Conservation (phyloP, 805 yeast species). For the Cyberlindnera japonica region DNA sequence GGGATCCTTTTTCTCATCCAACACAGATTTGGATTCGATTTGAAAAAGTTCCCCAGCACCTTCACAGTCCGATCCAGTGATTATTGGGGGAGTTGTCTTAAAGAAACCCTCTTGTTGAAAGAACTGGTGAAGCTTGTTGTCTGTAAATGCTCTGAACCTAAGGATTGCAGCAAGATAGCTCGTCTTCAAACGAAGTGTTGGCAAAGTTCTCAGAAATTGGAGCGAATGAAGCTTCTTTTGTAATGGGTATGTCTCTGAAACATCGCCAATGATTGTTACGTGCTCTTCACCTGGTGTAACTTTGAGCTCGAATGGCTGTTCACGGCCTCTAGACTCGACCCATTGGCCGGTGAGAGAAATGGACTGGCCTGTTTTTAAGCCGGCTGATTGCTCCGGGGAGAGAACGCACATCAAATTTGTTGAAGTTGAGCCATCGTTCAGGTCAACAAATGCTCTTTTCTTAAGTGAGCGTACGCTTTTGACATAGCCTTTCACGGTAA, state of each 20-base stretch:
- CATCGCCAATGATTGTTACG: slow-evolving; percentile 55
- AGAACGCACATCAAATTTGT: slow-evolving; percentile 54
- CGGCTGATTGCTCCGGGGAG: slow-evolving; percentile 32
- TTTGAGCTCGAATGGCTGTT: slow-evolving; percentile 51
- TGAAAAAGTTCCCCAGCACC: slow-evolving; percentile 93
- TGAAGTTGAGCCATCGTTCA: slow-evolving; percentile 71
- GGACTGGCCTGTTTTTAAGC: slow-evolving; percentile 45
- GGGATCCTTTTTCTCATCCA: slow-evolving; percentile 16
- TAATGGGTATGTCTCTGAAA: slow-evolving; percentile 65
- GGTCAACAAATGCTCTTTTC: slow-evolving; percentile 73
- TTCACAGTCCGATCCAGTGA: slow-evolving; percentile 91
- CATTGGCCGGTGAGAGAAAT: slow-evolving; percentile 42
- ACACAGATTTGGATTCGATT: slow-evolving; percentile 37
- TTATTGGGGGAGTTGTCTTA: slow-evolving; percentile 80
- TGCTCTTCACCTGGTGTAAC: slow-evolving; percentile 29
- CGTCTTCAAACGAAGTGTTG: slow-evolving; percentile 75
- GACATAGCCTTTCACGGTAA: slow-evolving; percentile 69
- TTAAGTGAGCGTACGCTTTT: slow-evolving; percentile 69
- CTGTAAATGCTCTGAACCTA: slow-evolving; percentile 69
- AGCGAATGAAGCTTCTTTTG: slow-evolving; percentile 74
- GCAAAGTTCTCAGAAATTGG: slow-evolving; percentile 66
- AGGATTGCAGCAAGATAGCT: slow-evolving; percentile 59
- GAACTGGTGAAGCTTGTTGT: slow-evolving; percentile 47
- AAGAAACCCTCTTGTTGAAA: slow-evolving; percentile 52
- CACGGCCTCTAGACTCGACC: slow-evolving; percentile 44